Evolutionary conservation across 495 filamentous ascomycete genomes (phyloP), one percentile per base, ranked within the genome.

Genomic region (Podospora pseudopauciseta): DNA sequence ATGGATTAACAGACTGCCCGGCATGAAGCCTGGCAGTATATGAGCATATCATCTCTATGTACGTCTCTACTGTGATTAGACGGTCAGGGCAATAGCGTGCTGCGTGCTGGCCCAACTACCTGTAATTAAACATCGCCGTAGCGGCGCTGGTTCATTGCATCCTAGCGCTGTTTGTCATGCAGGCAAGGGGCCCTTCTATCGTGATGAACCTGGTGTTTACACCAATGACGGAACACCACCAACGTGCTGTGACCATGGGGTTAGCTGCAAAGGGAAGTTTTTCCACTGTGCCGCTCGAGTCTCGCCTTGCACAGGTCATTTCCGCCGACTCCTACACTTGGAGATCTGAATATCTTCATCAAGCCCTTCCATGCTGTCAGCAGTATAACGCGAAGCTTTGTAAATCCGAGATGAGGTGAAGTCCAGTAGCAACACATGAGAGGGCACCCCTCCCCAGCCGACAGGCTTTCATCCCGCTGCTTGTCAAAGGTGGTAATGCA

Each of bases 1-100:
- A 58, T 58, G 55, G 55, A 26, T 58, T 19, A 58, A 58, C 6
- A 4, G 55, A 58, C 55, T 58, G 55, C 55, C 55, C 55, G 55
- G 19, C n/a, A 58, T 58, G 55, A 58, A 9, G 55, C 39, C 5
- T 49, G 2, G 9, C 39, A 49, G 39, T 49, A 49, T 49, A 49
- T 49, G 39, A 13, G 39, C 39, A 32, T 49, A 49, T 9, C 5
- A 49, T 13, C 39, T 49, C 39, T 49, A 49, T 13, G 39, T 49
- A 49, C 3, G 39, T 49, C 39, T 49, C 9, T 16, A 11, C 7
- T 49, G 9, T 11, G 39, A 49, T 0, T 16, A 11, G 9, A 13
- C 13, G 13, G 39, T 49, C 39, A 49, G 39, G 39, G 39, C 39
- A 49, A 49, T 32, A 23, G 23, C 23, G 4, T 4, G 11, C 3